phyloP scores from a whole-genome alignment of 441 rosid species.

The Aleurites moluccanus region DNA sequence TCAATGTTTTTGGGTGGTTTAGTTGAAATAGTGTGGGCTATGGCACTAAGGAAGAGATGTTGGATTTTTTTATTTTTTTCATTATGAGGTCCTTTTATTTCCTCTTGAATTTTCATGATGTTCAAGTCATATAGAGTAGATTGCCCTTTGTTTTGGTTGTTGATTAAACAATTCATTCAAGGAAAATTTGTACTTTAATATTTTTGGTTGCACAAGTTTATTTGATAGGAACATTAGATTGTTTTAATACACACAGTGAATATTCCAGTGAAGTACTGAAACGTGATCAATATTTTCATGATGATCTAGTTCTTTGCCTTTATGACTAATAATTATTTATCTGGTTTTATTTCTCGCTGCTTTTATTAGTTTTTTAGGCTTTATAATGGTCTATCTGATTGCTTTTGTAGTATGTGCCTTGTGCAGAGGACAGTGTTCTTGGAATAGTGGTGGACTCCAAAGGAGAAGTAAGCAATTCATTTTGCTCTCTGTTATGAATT shows the following conservation, averaged over 20 bases:
- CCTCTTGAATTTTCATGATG: background rate
- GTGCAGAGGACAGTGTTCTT: conserved; percentile 68
- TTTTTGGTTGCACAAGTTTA: background rate
- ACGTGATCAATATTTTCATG: background rate
- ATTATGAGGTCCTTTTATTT: background rate
- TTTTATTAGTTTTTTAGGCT: background rate
- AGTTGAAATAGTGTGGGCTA: background rate
- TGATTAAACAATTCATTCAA: background rate
- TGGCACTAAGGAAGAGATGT: background rate
- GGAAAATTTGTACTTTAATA: background rate
- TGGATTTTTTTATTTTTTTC: background rate
- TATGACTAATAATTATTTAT: background rate
- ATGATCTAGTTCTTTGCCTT: background rate
- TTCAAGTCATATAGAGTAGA: background rate
- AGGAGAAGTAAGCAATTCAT: conserved; percentile 67
- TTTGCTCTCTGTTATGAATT: conserved; percentile 5
- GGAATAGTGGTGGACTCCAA: conserved; percentile 79
- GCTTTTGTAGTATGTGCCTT: conserved; percentile 65
- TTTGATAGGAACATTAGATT: background rate
- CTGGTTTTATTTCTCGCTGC: background rate
- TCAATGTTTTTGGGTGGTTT: background rate
- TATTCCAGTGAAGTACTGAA: background rate
- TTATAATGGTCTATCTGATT: conserved; percentile 21
- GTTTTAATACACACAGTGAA: background rate
- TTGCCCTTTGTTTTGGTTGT: conserved; percentile 1